These are phyloP conservation scores for Teratosphaeria nubilosa DNA, from an alignment of 2,329 filamentous ascomycete genomes.

Conservation along the genomic window DNA sequence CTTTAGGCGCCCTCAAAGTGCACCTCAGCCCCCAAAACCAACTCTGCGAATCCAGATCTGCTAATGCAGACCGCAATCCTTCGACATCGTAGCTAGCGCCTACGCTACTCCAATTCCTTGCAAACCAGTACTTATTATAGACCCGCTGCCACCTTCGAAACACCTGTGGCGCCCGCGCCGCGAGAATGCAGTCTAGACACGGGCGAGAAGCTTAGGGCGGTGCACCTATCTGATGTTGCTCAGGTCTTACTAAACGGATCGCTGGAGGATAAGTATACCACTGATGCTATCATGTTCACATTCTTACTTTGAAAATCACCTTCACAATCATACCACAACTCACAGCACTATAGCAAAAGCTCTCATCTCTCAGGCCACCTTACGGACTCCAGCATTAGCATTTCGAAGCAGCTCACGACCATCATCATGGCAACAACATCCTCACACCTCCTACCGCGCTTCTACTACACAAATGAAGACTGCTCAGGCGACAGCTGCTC, in stretches of 20 bases:
- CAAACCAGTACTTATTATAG: background rate
- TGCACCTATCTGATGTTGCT: background rate
- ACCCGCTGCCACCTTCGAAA: background rate
- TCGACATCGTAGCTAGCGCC: background rate
- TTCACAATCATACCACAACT: background rate
- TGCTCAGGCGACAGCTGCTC: background rate
- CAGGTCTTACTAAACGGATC: background rate
- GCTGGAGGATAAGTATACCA: background rate
- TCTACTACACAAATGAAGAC: background rate
- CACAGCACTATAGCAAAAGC: background rate
- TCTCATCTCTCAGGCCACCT: background rate
- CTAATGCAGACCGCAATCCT: background rate
- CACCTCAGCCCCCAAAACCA: background rate
- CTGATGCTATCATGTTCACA: background rate
- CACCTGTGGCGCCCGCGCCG: background rate
- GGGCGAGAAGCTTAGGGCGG: background rate
- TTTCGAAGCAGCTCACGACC: background rate
- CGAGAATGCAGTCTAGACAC: background rate
- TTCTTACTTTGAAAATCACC: background rate
- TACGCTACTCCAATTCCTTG: background rate
- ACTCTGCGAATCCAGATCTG: background rate
- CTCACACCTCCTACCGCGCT: background rate
- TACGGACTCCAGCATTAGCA: background rate
- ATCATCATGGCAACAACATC: background rate
- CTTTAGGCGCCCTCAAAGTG: background rate